phyloP scores from a whole-genome alignment of 169 alveolate genomes.

The Plasmodium sp. region DNA sequence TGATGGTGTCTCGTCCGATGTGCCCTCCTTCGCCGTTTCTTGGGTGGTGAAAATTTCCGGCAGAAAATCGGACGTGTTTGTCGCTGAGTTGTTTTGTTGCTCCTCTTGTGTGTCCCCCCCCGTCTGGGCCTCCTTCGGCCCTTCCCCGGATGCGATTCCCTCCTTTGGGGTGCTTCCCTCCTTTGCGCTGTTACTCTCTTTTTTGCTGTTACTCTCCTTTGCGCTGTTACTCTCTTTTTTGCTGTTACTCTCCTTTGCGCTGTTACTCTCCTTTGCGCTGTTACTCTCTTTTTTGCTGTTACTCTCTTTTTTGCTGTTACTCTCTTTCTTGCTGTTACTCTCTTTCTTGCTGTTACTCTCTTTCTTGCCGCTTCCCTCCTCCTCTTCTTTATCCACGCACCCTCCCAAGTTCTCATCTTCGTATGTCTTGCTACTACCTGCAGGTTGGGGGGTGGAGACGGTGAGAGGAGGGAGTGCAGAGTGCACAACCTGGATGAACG shows the following conservation, averaged over 20 bases:
- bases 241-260: no score
- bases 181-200: neutral
- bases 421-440: neutral
- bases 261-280: neutral
- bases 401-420: neutral
- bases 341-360: neutral
- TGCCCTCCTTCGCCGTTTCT: slow-evolving; percentile 27
- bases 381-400: neutral
- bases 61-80: slow-evolving; percentile 3
- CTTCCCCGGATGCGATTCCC: neutral
- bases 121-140: neutral
- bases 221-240: neutral
- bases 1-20: neutral
- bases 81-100: slow-evolving; percentile 21
- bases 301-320: neutral
- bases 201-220: no score
- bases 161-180: neutral
- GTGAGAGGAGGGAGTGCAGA: neutral
- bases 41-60: slow-evolving; percentile 14
- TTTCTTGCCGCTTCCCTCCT: neutral
- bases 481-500: neutral
- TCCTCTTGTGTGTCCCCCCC: neutral
- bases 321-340: neutral
- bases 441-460: neutral
- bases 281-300: neutral